Conservation (phyloP, 208 protist genomes). For the Trypanosoma brucei region DNA sequence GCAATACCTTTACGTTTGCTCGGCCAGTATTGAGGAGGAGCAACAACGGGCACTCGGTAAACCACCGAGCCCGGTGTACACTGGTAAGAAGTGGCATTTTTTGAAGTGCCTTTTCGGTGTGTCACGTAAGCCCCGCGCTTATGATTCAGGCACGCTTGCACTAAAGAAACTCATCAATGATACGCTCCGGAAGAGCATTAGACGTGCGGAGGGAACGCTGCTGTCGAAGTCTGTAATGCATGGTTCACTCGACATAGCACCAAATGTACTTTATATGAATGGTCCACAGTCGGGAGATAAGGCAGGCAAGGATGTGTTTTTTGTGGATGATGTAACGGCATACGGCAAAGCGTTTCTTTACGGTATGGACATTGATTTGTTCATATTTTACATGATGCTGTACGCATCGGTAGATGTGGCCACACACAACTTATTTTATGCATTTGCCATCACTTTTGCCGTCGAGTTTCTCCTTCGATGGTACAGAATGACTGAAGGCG, state of each 20-base stretch:
- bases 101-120: slow-evolving; percentile 44
- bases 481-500: slow-evolving; percentile 52
- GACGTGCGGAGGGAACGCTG: slow-evolving; percentile 52
- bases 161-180: slow-evolving; percentile 77
- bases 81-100: slow-evolving; percentile 53
- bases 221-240: slow-evolving; percentile 73
- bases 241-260: slow-evolving; percentile 54
- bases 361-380: slow-evolving; percentile 68
- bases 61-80: slow-evolving; percentile 14
- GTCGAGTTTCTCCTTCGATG: slow-evolving; percentile 53
- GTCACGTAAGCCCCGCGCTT: slow-evolving; percentile 43
- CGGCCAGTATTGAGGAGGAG: slow-evolving; percentile 57
- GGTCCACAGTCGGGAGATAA: slow-evolving; percentile 62
- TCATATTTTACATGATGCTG: slow-evolving; percentile 62
- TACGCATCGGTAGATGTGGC: slow-evolving; percentile 65
- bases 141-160: slow-evolving; percentile 41
- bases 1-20: slow-evolving; percentile 83
- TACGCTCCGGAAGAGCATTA: slow-evolving; percentile 65
- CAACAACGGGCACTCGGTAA: slow-evolving; percentile 32
- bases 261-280: slow-evolving; percentile 85
- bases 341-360: slow-evolving; percentile 68
- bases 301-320: slow-evolving; percentile 74
- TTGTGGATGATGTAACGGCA: slow-evolving; percentile 60
- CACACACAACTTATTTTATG: slow-evolving; percentile 57
- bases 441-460: slow-evolving; percentile 54